These are phyloP conservation scores for Diaporthe capsici DNA, from an alignment of 2,329 filamentous ascomycete genomes.

Conservation along the genomic window DNA sequence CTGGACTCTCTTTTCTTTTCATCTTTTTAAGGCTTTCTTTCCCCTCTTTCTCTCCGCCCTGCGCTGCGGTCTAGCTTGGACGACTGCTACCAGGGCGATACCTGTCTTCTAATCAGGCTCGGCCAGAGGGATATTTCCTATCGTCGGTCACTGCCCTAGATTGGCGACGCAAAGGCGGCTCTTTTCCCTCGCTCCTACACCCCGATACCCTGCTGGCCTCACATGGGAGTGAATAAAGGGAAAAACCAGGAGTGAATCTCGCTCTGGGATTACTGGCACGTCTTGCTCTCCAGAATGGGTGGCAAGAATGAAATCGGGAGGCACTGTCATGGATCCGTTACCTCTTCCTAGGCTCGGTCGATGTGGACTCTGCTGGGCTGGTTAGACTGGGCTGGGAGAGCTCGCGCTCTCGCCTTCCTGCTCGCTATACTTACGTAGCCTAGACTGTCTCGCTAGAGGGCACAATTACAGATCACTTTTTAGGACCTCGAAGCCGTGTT, in stretches of 20 bases:
- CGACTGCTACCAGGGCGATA: neutral
- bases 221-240: neutral
- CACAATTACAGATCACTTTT: slow-evolving; percentile 31
- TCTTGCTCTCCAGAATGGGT: neutral
- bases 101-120: too few relatives aligned
- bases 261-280: neutral
- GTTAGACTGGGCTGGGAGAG: neutral
- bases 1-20: neutral
- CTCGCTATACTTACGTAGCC: neutral
- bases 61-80: slow-evolving; percentile 22
- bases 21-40: neutral
- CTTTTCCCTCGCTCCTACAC: too few relatives aligned
- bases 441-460: slow-evolving; percentile 22
- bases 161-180: too few relatives aligned
- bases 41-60: neutral
- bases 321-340: neutral
- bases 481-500: neutral
- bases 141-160: too few relatives aligned
- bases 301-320: neutral
- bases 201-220: neutral
- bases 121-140: too few relatives aligned
- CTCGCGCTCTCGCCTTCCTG: neutral
- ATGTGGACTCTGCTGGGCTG: neutral
- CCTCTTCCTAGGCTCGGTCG: neutral
- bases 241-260: too few relatives aligned